phyloP scores from a whole-genome alignment of 2,329 filamentous ascomycete species.

The Pezicula carpinea region DNA sequence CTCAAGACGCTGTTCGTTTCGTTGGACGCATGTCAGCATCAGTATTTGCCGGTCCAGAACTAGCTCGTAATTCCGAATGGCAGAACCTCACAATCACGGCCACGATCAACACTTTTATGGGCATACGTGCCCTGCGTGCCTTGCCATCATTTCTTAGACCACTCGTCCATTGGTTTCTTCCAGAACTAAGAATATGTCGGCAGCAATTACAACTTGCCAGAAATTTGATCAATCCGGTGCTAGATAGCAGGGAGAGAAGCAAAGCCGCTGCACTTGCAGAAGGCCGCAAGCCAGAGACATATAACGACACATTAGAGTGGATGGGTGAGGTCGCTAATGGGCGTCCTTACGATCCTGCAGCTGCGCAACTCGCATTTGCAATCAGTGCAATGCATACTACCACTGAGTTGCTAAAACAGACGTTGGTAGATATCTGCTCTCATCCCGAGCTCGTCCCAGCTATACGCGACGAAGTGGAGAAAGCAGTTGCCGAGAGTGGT shows the following conservation, averaged over 20 bases:
- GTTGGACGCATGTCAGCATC: not conserved
- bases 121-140: not conserved
- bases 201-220: not conserved
- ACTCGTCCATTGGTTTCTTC: not conserved
- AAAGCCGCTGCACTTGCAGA: not conserved
- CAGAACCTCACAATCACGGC: not conserved
- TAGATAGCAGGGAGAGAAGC: not conserved
- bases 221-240: not conserved
- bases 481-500: not conserved
- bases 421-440: not conserved
- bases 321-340: not conserved
- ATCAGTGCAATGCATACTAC: not conserved
- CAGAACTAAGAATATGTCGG: not conserved
- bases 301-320: not conserved
- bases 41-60: not conserved
- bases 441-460: not conserved
- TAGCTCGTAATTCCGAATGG: not conserved
- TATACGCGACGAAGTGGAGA: not conserved
- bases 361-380: not conserved
- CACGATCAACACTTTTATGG: not conserved
- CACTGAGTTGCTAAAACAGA: not conserved
- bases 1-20: not conserved
- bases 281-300: not conserved
- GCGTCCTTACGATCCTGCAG: not conserved
- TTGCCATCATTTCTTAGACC: not conserved